A percentile compares a stretch with the other conserved stretches of the same genome.
phyloP scores from a whole-genome alignment of 78 protist genomes.

The Dictyostelium firmibasis region DNA sequence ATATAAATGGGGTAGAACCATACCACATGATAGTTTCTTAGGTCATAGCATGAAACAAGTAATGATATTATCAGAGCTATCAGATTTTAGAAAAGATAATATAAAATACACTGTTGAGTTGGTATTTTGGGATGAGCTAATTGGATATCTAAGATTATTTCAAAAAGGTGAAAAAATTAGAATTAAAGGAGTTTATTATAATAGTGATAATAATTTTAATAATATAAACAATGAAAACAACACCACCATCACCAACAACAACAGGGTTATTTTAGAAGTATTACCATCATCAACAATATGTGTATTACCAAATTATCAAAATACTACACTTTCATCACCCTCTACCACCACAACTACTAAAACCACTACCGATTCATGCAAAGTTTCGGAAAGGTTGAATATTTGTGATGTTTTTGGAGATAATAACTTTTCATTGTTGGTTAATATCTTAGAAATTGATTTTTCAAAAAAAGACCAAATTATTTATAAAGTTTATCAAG shows the following conservation, averaged over 20 bases:
- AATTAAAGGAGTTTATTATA: not conserved
- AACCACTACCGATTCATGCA: not conserved
- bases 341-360: not conserved
- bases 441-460: not conserved
- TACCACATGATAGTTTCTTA: not conserved
- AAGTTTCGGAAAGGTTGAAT: not conserved
- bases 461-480: not conserved
- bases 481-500: not conserved
- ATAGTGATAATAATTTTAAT: not conserved
- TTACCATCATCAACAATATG: not conserved
- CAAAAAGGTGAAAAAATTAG: not conserved
- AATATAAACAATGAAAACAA: not conserved
- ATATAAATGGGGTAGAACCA: not conserved
- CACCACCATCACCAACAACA: not conserved
- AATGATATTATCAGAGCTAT: not conserved
- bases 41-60: not conserved
- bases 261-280: not conserved
- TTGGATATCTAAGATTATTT: not conserved
- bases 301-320: not conserved
- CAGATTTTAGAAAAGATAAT: not conserved
- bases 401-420: not conserved
- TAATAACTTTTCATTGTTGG: not conserved
- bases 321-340: not conserved
- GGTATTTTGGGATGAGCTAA: not conserved
- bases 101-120: not conserved